These are phyloP conservation scores for Aspergillus glaucus DNA, from an alignment of 2,329 filamentous ascomycete species.

Conservation along the genomic window DNA sequence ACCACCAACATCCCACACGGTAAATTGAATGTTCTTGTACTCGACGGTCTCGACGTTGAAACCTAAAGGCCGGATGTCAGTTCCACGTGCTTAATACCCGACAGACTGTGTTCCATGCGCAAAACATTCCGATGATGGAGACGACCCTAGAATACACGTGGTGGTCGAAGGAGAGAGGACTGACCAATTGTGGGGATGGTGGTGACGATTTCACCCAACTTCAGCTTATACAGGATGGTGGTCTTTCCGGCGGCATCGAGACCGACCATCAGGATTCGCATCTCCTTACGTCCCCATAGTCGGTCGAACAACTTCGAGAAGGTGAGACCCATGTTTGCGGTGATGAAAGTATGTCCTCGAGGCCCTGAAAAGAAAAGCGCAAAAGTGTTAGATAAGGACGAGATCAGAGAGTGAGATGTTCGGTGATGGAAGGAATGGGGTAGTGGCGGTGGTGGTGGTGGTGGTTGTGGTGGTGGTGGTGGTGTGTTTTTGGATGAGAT, in stretches of 20 bases:
- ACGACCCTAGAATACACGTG: background rate
- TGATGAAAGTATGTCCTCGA: conserved; percentile 23
- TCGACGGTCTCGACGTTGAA: conserved; percentile 99
- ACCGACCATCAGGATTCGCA: conserved; percentile 99
- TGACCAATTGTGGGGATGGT: conserved; percentile 97
- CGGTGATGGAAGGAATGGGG: conserved; percentile 7
- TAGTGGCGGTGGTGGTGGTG: too few relatives aligned
- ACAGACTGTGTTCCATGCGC: conserved; percentile 1
- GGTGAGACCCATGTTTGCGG: conserved; percentile 84
- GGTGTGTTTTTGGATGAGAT: too few relatives aligned
- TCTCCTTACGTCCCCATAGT: conserved; percentile 99
- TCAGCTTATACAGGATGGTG: conserved; percentile 99
- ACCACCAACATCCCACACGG: conserved; percentile 99
- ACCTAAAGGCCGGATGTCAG: conserved; percentile 44
- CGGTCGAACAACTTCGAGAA: conserved; percentile 95
- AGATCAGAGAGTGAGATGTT: background rate
- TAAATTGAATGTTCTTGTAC: conserved; percentile 99
- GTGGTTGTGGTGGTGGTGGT: too few relatives aligned
- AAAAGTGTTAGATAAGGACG: conserved; percentile 11
- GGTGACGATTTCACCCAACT: conserved; percentile 96
- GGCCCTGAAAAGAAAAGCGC: conserved; percentile 10
- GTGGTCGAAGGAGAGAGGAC: conserved; percentile 22
- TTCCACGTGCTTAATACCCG: too few relatives aligned
- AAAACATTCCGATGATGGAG: background rate
- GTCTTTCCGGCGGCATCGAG: conserved; percentile 99